These are phyloP conservation scores for Halenospora varia DNA, from an alignment of 495 filamentous ascomycete genomes.

Conservation along the genomic window DNA sequence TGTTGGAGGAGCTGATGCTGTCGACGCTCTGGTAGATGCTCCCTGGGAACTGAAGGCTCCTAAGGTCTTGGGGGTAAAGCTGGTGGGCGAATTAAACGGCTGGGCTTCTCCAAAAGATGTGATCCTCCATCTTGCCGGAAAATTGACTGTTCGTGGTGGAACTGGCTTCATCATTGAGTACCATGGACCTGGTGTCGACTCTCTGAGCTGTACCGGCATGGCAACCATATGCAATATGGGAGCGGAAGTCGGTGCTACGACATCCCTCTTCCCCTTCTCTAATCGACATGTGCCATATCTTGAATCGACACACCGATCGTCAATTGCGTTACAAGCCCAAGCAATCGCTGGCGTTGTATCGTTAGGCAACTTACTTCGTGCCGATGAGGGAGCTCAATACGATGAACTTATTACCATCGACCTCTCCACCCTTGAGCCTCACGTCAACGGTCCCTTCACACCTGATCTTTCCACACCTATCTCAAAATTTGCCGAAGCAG, in stretches of 20 bases:
- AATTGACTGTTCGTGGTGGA: conserved; percentile 88
- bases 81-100: conserved; percentile 78
- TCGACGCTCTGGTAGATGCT: conserved; percentile 92
- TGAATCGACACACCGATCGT: conserved; percentile 71
- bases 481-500: conserved; percentile 79
- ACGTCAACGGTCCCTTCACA: conserved; percentile 97
- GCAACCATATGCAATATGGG: conserved; percentile 84
- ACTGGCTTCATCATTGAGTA: conserved; percentile 96
- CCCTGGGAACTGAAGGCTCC: conserved; percentile 98
- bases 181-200: conserved; percentile 80
- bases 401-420: conserved; percentile 92
- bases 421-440: conserved; percentile 85
- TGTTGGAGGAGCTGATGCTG: conserved; percentile 95
- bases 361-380: conserved; percentile 56
- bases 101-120: conserved; percentile 96
- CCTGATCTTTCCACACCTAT: conserved; percentile 91
- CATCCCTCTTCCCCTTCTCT: conserved; percentile 80
- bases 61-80: conserved; percentile 77
- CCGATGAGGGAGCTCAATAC: conserved; percentile 79
- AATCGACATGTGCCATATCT: conserved; percentile 71
- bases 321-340: conserved; percentile 61
- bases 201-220: conserved; percentile 89
- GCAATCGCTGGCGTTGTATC: conserved; percentile 43
- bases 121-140: conserved; percentile 83
- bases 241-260: conserved; percentile 93